Evolutionary conservation across 176 grass and related monocot genomes (phyloP), one percentile per base, ranked within the genome.

Genomic region (Oryza nivara): DNA sequence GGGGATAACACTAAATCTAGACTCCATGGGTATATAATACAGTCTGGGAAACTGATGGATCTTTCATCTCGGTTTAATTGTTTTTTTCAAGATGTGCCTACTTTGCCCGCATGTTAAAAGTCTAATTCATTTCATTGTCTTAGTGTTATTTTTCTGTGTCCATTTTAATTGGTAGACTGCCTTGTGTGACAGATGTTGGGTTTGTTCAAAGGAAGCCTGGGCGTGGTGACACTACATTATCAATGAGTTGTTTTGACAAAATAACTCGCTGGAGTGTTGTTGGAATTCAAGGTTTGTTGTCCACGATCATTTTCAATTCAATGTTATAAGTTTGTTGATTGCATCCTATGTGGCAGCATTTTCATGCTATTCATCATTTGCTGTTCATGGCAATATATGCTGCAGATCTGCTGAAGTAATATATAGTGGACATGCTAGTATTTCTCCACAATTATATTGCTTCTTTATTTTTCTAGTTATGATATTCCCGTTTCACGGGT

Each of bases 231-330:
- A 89, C 88, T 74, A 94, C 95, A 80, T n/a, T 89, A 41, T 97
- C 95, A 19, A 86, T 92, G 90, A 97, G 92, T 64, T 97, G 92
- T 68, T 97, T 94, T 79, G 88, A 94, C 86, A 94, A 97, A 73
- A 92, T 97, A 67, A 94, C 79, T 58, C 88, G 90, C 0, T 94
- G 95, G 95, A 92, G 88, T 60, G 74, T 91, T 75, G 84, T 91
- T 38, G 95, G 95, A 68, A 80, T 94, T 73, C 95, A 97, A 94
- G 95, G 95, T 97, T 86, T 48, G 65, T 35, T 45, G 13, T 7
- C 32, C 2, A 72, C 17, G 38, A 56, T 4, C 13, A 73, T 47
- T 74, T 84, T 15, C 28, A 4, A 20, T 80, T 64, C 14, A 68
- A 26, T 77, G 34, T 5, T 11, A 3, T 23, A 41, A 11, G 2